These are phyloP conservation scores for Rauvolfia tetraphylla DNA, from an alignment of 257 asterid genomes.

Conservation along the genomic window DNA sequence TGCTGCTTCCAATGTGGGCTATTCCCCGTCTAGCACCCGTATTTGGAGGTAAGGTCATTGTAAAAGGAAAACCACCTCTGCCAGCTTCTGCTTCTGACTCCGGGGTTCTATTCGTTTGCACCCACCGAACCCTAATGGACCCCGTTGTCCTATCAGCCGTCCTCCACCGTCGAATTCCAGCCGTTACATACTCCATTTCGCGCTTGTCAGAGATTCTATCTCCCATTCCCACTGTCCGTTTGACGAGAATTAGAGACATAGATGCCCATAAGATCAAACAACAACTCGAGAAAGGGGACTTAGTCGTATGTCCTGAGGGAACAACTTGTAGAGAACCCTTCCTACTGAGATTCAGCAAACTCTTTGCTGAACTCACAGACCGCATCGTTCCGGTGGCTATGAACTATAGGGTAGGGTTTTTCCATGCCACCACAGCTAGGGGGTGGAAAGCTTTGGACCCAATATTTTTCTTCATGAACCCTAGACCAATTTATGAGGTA, in stretches of 20 bases:
- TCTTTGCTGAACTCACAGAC: slow-evolving; percentile 80
- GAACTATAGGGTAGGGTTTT: slow-evolving; percentile 74
- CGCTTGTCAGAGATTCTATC: slow-evolving; percentile 71
- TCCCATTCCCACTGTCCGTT: slow-evolving; percentile 82
- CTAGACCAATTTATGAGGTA: slow-evolving; percentile 74
- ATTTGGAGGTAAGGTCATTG: slow-evolving; percentile 58
- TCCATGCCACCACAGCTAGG: slow-evolving; percentile 87
- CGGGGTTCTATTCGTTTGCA: slow-evolving; percentile 80
- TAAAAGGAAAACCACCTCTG: slow-evolving; percentile 73
- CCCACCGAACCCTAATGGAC: slow-evolving; percentile 80
- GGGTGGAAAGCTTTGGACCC: slow-evolving; percentile 92
- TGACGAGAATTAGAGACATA: slow-evolving; percentile 60
- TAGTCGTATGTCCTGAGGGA: slow-evolving; percentile 80
- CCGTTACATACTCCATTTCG: slow-evolving; percentile 77
- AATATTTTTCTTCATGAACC: slow-evolving; percentile 87
- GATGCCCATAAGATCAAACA: slow-evolving; percentile 57
- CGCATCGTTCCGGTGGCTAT: slow-evolving; percentile 82
- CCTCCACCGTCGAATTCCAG: slow-evolving; percentile 71
- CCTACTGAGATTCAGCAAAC: slow-evolving; percentile 66
- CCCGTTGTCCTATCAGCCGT: slow-evolving; percentile 78
- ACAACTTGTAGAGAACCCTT: slow-evolving; percentile 91
- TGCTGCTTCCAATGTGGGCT: slow-evolving; percentile 54
- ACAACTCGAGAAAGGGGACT: slow-evolving; percentile 61
- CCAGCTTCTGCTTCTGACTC: slow-evolving; percentile 33
- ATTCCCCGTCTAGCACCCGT: slow-evolving; percentile 43